phyloP scores from a whole-genome alignment of 1,284 basidiomycete genomes.

The Heterobasidion irregulare region DNA sequence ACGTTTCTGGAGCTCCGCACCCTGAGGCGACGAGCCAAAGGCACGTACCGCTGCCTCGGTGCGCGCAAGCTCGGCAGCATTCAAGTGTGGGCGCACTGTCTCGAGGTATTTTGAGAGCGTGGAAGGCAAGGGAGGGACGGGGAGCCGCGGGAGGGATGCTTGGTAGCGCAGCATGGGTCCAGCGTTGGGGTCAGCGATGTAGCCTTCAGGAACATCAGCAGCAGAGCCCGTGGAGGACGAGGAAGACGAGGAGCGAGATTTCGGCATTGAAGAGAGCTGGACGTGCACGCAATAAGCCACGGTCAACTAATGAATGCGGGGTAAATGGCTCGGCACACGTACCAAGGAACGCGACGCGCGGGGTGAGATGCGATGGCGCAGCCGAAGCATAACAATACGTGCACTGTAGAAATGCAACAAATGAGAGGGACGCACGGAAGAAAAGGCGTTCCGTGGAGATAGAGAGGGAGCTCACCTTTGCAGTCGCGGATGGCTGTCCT shows the following conservation, averaged over 20 bases:
- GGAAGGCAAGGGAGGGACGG: conserved; percentile 75
- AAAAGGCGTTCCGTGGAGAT: background rate
- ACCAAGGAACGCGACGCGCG: background rate
- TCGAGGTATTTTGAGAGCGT: conserved; percentile 86
- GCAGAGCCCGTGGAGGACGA: conserved; percentile 11
- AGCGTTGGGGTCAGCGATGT: conserved; percentile 36
- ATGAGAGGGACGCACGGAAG: background rate
- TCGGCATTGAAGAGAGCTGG: background rate
- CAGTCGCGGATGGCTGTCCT: background rate
- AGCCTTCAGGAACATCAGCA: conserved; percentile 28
- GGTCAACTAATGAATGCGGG: background rate
- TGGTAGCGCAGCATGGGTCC: conserved; percentile 78
- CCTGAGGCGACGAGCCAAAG: conserved; percentile 68
- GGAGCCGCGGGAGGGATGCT: conserved; percentile 72
- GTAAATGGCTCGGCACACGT: background rate
- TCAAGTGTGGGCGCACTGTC: conserved; percentile 69
- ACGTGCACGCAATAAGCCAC: background rate
- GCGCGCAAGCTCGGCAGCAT: conserved; percentile 48
- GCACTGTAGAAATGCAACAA: background rate
- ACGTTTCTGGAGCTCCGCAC: conserved; percentile 73
- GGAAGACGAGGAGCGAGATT: conserved; percentile 1
- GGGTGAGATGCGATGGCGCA: background rate
- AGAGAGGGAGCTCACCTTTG: background rate
- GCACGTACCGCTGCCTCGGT: conserved; percentile 56
- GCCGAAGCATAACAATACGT: background rate